Evolutionary conservation across 2,329 filamentous ascomycete species (phyloP), one percentile per base, ranked within the genome.

Genomic region (Drechmeria coniospora): DNA sequence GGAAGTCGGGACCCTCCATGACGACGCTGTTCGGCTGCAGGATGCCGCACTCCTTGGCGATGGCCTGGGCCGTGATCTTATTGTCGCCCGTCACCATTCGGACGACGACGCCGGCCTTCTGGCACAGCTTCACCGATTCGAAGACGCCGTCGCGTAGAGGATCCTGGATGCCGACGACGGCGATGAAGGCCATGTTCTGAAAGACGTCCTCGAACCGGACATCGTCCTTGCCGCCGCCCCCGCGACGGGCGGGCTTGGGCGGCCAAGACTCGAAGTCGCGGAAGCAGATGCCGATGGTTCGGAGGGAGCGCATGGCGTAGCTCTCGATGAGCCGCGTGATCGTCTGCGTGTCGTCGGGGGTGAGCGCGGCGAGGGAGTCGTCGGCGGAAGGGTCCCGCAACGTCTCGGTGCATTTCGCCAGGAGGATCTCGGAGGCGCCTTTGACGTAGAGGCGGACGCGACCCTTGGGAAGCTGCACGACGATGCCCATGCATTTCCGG

Each of bases 71-170:
- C 6, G 80, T 87, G 33, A 80, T 56, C 39, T 78, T 72, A 54
- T 87, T 86, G 55, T 87, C 80, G 36, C 80, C 80, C 4, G 80
- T 87, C 3, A 87, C 80, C 80, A 87, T 87, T 43, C 80, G 77
- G 12, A 86, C 79, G 34, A 77, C 68, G 8, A 87, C 79, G 33
- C 80, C 80, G 4, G 80, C 80, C 31, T 67, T 63, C 46, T 86
- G 78, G 44, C 80, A 86, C 32, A 74, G 63, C 33, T 59, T 60
- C 16, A 87, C 79, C 8, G 80, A 79, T 28, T 82, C 70, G 2
- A 62, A 62, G n/a, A 86, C 80, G 35, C 79, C 79, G 0, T 68
- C 63, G 34, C 80, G 77, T 9, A 86, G 65, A 24, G 80, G 80
- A 48, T 87, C 80, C 46, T 86, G 80, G 35, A 87, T 86, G 42